Conservation (phyloP, 169 alveolate species). For the Pseudocohnilembus persalinus region DNA sequence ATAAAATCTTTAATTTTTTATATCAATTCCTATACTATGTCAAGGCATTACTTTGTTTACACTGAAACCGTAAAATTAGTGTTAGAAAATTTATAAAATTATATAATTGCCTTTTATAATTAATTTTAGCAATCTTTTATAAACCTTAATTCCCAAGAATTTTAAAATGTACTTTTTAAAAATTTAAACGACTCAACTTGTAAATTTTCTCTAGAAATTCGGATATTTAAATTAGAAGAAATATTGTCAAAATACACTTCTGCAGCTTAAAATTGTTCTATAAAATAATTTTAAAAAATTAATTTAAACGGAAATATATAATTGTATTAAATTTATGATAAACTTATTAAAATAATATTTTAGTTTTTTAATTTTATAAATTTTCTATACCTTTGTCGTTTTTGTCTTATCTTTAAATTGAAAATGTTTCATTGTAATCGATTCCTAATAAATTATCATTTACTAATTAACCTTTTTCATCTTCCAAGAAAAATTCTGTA, state of each 20-base stretch:
- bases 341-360: no score
- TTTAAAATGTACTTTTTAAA: background rate
- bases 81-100: background rate
- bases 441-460: no score
- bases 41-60: background rate
- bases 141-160: background rate
- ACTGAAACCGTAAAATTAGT: background rate
- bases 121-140: background rate
- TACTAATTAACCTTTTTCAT: background rate
- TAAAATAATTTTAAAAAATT: no score
- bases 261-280: background rate
- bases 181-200: background rate
- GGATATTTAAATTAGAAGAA: background rate
- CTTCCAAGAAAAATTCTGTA: background rate
- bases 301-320: no score
- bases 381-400: background rate
- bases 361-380: no score
- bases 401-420: no score
- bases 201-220: background rate
- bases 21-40: background rate
- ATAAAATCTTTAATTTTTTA: no score
- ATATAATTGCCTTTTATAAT: no score
- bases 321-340: background rate
- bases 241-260: background rate
- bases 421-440: background rate